Base-by-base conservation (phyloP, 257 asterid species). In the Schizonepeta tenuifolia region DNA sequence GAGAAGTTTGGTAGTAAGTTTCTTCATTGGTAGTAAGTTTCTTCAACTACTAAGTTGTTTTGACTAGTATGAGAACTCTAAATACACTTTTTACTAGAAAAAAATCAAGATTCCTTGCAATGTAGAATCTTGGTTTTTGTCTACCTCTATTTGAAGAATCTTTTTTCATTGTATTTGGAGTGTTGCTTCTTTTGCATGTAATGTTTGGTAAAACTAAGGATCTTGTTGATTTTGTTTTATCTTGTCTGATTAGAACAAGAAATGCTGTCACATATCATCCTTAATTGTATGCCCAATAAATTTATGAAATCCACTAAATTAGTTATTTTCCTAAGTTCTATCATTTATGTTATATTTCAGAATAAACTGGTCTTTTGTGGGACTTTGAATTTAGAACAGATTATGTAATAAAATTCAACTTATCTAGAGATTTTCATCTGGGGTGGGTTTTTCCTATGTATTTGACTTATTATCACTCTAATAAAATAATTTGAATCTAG, bases 221-320 rank as follows among this genome's bases (percentile, higher is more conserved):
- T 66, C 65, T 36, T 51, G 49, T 61, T 47, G n/a, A n/a, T n/a
- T n/a, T n/a, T n/a, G n/a, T 17, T 3, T 55, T 49, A 14, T 72
- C 20, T 18, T 53, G 56, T 31, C 58, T 50, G 47, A 40, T 31
- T 11, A 43, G 7, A 57, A 65, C 44, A 64, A 62, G 22, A 41
- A 73, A n/a, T 53, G 31, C 5, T 54, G 44, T 0, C 6, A 44
- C 50, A 13, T 17, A 44, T 44, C 15, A 43, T 35, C 8, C 9
- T 35, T 35, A 35, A 7, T 35, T 5, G 7, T 35, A 35, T 35
- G 40, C 40, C 40, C 31, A 7, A 54, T 28, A 44, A 44, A 44
- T 44, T 13, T 3, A 44, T 44, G 18, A 44, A 44, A 44, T 44
- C 18, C 51, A 12, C 4, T 13, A 44, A 7, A 44, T 44, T 7